Evolutionary conservation across 176 grass and related monocot species (phyloP).

Genomic region (Stipa capillata): DNA sequence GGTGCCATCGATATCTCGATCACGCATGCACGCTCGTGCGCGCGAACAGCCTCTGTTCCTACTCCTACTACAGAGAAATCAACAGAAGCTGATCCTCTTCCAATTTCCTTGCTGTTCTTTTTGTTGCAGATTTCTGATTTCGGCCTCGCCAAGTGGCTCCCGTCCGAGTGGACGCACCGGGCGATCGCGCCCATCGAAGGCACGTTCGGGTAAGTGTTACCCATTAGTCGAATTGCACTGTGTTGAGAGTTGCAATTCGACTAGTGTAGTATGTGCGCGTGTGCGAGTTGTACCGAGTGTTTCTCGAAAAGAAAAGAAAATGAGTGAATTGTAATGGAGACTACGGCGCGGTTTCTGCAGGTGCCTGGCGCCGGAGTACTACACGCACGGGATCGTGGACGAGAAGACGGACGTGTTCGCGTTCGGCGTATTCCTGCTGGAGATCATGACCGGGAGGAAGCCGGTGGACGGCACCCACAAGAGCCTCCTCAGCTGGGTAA

Average conservation of each 20-base stretch:
- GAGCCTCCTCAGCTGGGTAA: conserved; percentile 84
- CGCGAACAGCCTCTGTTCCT: background rate
- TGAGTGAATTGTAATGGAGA: background rate
- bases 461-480: conserved; percentile 78
- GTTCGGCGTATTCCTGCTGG: conserved; percentile 88
- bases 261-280: too few relatives aligned
- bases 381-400: conserved; percentile 84
- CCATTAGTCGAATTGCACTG: too few relatives aligned
- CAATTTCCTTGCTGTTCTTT: background rate
- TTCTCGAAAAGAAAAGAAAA: too few relatives aligned
- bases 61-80: background rate
- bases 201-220: conserved; percentile 54
- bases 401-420: conserved; percentile 97
- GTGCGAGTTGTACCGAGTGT: too few relatives aligned
- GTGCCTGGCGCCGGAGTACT: conserved; percentile 93
- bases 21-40: background rate
- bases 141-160: conserved; percentile 91
- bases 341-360: conserved; percentile 14
- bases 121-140: conserved; percentile 75
- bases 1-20: background rate
- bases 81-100: background rate
- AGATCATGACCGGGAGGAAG: conserved; percentile 73
- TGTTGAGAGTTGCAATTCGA: too few relatives aligned
- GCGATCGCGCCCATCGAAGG: conserved; percentile 91
- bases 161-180: conserved; percentile 85